Evolutionary conservation across 495 filamentous ascomycete species (phyloP), one percentile per base, ranked within the genome.

Genomic region (Aspergillus egyptiacus): DNA sequence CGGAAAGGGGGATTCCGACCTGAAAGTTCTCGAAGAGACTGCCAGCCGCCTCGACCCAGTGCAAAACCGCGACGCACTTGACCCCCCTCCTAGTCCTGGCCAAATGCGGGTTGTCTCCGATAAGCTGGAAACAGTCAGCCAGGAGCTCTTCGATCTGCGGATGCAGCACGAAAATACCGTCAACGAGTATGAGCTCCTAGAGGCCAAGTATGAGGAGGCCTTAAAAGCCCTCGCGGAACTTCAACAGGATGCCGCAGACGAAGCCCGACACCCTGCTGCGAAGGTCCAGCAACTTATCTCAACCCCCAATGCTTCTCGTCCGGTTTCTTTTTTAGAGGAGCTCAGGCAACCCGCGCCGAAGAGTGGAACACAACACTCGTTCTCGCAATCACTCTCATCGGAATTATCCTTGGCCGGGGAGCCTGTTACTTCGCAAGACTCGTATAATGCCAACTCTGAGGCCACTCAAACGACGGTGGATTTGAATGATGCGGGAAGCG

Each of bases 381-480:
- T 85, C 73, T 89, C 88, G 80, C 90, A 85, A 65, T 95, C 91
- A 68, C 87, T 96, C 63, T 96, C 87, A 52, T 91, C 89, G 81
- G 91, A 96, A 69, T 82, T 95, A 67, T 96, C 88, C 71, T 96
- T 85, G 73, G 88, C 76, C 80, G 86, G 84, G 81, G 89, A 85
- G 63, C 90, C 87, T 63, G 82, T 80, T 56, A 75, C 77, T 62
- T 81, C 81, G 57, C 71, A 73, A 59, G 76, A 83, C 58, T 73
- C 73, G 20, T 82, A 81, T 57, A 77, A 83, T 65, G 68, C 64
- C 19, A 66, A 43, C 27, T 36, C 60, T 25, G 64, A 68, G 27
- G 55, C 50, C 43, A 58, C 48, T 52, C 60, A 57, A 43, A 60
- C 30, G 58, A 43, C 46, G 2, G 43, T 48, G 11, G 50, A 53